Evolutionary conservation across 208 protist genomes (phyloP), one percentile per base, ranked within the genome.

Genomic region (Acanthamoeba lenticulata): DNA sequence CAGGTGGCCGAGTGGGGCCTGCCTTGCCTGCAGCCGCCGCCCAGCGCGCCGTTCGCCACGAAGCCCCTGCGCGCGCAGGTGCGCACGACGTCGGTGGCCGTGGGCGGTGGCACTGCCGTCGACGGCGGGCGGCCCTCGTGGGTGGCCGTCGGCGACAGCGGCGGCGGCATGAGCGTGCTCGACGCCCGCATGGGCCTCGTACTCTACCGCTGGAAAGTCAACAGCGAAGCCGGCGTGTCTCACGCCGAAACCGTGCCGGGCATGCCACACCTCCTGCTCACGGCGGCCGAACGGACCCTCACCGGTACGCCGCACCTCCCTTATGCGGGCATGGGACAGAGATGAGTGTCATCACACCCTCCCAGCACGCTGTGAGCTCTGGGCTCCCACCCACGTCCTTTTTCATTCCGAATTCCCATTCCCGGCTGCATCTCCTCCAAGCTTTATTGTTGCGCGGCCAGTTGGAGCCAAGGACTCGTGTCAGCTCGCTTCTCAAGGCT

Each of bases 91-190:
- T 29, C 44, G 21, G 69, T 81, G n/a, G 44, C 69, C 6, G 69
- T 81, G 2, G 69, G 69, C 13, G 69, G 69, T 15, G 69, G 40
- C 6, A 29, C 47, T 27, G 60, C 29, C n/a, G 60, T 24, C 24
- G 49, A 19, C 36, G 69, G 44, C 24, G 69, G 69, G 19, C 40
- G 44, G 40, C 69, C 69, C 21, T n/a, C n/a, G 29, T 81, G 69
- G 69, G 69, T 81, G 36, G 69, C 69, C 36, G 69, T 81, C 17
- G 69, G 69, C 27, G 69, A 81, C 69, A 81, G 69, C 69, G 69
- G 69, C 6, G 69, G 69, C 69, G 69, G 69, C 40, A 81, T 81
- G 69, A 45, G 69, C 36, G 69, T 81, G 69, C 69, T 81, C 5
- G 69, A 81, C 40, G 69, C 69, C 36, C 69, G 69, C 69, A 81